Base-by-base conservation (phyloP, 495 filamentous ascomycete genomes). In the Friedmanniomyces simplex region DNA sequence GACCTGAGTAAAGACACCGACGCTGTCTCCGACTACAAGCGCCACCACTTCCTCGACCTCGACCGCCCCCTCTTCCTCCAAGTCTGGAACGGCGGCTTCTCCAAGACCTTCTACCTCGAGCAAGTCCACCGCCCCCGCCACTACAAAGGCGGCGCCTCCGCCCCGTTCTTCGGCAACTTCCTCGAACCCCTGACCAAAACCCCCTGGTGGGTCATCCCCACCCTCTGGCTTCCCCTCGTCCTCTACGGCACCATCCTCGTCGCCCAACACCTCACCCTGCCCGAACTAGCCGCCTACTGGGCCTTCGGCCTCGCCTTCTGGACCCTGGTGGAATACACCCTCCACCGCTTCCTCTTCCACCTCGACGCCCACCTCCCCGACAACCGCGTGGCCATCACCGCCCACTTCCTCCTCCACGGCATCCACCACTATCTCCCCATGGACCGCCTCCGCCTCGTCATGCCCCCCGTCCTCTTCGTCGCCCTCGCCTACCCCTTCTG, bases 341-440 rank as follows among this genome's bases (percentile, higher is more conserved):
- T 99, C 72, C 94, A 99, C 68, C 79, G 94, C 52, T 95, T 84
- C 69, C 73, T 99, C 56, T 99, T 99, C 72, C 94, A 99, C 69
- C 73, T 97, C 53, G 94, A 97, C 66, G 72, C 82, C 86, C 95
- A 83, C 21, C 84, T 99, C 39, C 94, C 94, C 0, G 88, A 99
- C 67, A 94, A 96, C 69, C 78, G 88, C 36, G 86, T 91, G n/a
- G 84, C 81, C 55, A 76, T 97, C 58, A 96, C 89, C 2, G 63
- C 84, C 2, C 94, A 99, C 66, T 99, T 99, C 74, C 71, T 95
- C 28, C 85, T 99, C 37, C 94, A 99, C 65, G 94, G 94, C 43
- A 87, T 99, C 62, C 94, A 99, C 66, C 94, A 99, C 72, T 99
- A 96, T 66, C 79, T 99, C 43, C 94, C 94, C 11, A 97, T 99